phyloP scores from a whole-genome alignment of 257 asterid genomes.

The Nicotiana noctiflora region DNA sequence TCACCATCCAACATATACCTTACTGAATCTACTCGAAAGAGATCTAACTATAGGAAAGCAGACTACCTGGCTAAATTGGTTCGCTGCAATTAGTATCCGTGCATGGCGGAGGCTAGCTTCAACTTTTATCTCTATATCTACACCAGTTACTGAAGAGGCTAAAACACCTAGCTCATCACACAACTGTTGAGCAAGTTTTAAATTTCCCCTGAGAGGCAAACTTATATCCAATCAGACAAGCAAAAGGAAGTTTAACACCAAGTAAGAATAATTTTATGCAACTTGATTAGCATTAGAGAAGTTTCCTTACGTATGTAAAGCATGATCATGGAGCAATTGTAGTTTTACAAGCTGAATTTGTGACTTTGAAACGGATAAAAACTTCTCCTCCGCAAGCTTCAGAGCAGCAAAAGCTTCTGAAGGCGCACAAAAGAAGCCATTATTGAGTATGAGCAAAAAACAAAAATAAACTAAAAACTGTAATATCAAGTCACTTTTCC shows the following conservation, averaged over 20 bases:
- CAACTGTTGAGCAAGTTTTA: conserved; percentile 74
- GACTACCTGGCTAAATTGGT: conserved; percentile 74
- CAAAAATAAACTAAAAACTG: background rate
- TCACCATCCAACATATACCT: background rate
- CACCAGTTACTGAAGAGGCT: conserved; percentile 84
- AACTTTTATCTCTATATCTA: conserved; percentile 88
- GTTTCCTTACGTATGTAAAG: conserved; percentile 58
- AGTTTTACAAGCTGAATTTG: conserved; percentile 65
- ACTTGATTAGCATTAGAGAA: conserved; percentile 2
- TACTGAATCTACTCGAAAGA: background rate
- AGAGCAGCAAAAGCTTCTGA: conserved; percentile 90
- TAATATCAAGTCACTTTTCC: background rate
- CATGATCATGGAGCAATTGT: conserved; percentile 82
- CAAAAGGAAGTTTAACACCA: conserved; percentile 10
- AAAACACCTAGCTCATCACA: conserved; percentile 80
- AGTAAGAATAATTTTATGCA: conserved; percentile 12
- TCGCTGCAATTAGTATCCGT: conserved; percentile 85
- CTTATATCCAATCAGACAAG: background rate
- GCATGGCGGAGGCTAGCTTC: conserved; percentile 91
- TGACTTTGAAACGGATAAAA: conserved; percentile 66
- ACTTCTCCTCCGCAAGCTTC: conserved; percentile 71
- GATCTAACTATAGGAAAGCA: background rate
- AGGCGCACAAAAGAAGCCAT: conserved; percentile 8
- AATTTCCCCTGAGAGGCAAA: conserved; percentile 56
- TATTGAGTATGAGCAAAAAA: conserved; percentile 7